Conservation (phyloP, 2,329 filamentous ascomycete species). For the Colletotrichum godetiae region DNA sequence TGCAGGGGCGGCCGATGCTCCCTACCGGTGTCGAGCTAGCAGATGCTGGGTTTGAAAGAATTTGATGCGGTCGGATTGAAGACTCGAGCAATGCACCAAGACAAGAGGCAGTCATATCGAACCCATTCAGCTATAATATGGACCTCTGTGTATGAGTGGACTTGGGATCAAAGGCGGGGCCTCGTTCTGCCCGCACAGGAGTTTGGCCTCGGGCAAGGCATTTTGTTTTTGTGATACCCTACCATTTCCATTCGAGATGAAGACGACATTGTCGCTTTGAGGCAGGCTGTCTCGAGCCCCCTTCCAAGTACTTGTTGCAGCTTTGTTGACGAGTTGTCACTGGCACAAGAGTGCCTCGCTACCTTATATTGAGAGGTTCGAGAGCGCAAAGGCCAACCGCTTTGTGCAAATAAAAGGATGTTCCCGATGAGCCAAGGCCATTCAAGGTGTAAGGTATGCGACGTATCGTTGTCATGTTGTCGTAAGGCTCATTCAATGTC, state of each 20-base stretch:
- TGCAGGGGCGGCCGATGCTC: slow-evolving; percentile 68
- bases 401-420: neutral
- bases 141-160: neutral
- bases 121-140: neutral
- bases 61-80: slow-evolving; percentile 40
- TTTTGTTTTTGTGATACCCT: slow-evolving; percentile 34
- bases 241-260: slow-evolving; percentile 14
- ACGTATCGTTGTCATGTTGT: neutral
- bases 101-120: neutral
- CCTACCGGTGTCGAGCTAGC: slow-evolving; percentile 58
- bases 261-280: neutral
- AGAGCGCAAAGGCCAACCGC: neutral
- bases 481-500: neutral
- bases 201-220: slow-evolving; percentile 28
- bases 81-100: neutral
- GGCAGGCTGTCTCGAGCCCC: neutral
- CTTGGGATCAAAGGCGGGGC: neutral
- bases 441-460: neutral
- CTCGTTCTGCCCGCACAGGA: slow-evolving; percentile 14
- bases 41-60: slow-evolving; percentile 62
- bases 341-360: neutral
- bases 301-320: neutral
- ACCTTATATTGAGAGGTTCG: neutral
- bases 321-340: neutral
- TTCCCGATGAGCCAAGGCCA: neutral